These are phyloP conservation scores for Xylaria sp. DNA, from an alignment of 2,329 filamentous ascomycete species.

Conservation along the genomic window DNA sequence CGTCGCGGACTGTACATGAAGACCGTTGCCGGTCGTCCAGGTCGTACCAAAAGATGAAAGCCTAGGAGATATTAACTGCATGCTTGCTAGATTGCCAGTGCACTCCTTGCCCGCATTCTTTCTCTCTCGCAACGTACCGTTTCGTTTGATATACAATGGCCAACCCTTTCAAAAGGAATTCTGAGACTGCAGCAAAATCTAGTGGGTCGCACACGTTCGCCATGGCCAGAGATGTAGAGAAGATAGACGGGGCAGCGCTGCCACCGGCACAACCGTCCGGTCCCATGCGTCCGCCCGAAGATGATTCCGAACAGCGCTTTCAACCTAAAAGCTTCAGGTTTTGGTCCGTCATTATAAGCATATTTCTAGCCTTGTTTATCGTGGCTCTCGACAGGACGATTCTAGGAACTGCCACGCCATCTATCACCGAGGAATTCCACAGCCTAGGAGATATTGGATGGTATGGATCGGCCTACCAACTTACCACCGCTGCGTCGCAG, in stretches of 20 bases:
- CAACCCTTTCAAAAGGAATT: conserved; percentile 34
- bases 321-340: conserved; percentile 65
- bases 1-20: conserved; percentile 20
- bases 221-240: conserved; percentile 39
- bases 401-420: conserved; percentile 64
- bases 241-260: conserved; percentile 18
- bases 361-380: conserved; percentile 66
- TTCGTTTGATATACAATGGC: conserved; percentile 31
- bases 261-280: conserved; percentile 14
- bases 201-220: conserved; percentile 13
- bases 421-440: conserved; percentile 67
- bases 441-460: conserved; percentile 71
- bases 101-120: conserved; percentile 12
- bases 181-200: conserved; percentile 30
- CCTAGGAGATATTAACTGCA: conserved; percentile 26
- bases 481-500: conserved; percentile 67
- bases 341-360: conserved; percentile 65
- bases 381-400: conserved; percentile 70
- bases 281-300: conserved; percentile 10
- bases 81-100: conserved; percentile 23
- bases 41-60: conserved; percentile 16
- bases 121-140: conserved; percentile 1
- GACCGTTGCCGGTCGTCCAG: conserved; percentile 25
- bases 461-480: conserved; percentile 71
- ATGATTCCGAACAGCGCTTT: conserved; percentile 56